Evolutionary conservation across 139 green algal species (phyloP).

Genomic region (Chlamydomonas asymmetrica): DNA sequence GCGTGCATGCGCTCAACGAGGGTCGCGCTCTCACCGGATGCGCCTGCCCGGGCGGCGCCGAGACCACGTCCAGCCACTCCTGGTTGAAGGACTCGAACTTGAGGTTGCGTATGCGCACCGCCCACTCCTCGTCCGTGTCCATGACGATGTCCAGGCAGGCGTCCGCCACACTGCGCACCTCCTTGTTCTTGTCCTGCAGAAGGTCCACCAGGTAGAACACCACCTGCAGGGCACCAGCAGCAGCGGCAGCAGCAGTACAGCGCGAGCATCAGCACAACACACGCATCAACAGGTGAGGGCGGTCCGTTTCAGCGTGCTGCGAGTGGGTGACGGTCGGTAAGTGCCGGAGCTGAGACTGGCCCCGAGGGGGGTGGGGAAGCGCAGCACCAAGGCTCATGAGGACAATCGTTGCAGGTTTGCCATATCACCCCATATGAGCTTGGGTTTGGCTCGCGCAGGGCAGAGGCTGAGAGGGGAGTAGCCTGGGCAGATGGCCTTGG

Average conservation of each 20-base stretch:
- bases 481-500: no score
- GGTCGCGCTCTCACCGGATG: slow-evolving; percentile 5
- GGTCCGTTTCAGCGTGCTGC: no score
- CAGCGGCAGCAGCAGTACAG: not conserved
- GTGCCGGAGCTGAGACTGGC: not conserved
- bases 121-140: slow-evolving; percentile 66
- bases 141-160: slow-evolving; percentile 70
- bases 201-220: slow-evolving; percentile 81
- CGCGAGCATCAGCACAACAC: no score
- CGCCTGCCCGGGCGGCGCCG: slow-evolving; percentile 38
- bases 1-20: no score
- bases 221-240: slow-evolving; percentile 45
- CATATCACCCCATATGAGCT: no score
- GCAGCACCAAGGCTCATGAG: not conserved
- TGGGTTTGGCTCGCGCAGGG: no score
- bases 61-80: slow-evolving; percentile 71
- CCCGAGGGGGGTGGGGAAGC: not conserved
- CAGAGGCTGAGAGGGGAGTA: no score
- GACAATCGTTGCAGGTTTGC: no score
- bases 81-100: slow-evolving; percentile 88
- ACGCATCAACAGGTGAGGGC: not conserved
- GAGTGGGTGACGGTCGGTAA: not conserved
- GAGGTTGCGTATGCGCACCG: slow-evolving; percentile 67
- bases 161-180: slow-evolving; percentile 62
- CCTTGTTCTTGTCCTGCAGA: slow-evolving; percentile 72